Base-by-base conservation (phyloP, 768 basidiomycete genomes). In the Russula foetens region DNA sequence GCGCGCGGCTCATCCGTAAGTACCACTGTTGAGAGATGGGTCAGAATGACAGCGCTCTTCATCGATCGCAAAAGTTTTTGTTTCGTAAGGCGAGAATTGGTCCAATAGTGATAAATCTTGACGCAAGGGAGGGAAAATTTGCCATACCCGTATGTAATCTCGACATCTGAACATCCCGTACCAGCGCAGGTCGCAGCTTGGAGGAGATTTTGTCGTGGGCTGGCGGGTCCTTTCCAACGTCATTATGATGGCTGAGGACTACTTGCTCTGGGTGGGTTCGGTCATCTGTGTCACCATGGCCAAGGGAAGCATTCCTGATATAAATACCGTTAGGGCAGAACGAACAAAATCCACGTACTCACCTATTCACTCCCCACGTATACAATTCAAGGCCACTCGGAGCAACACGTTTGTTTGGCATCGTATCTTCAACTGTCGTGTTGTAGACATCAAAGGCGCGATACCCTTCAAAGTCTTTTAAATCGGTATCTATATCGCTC, bases 361-460 rank as follows among this genome's bases (percentile, higher is more conserved):
- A 59, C 64, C 69, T 60, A 60, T 96, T 97, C 12, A 80, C 75
- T 38, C 95, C 94, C 94, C 93, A 97, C 5, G 88, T 92, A 66
- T 83, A 87, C 11, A 98, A 72, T 48, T 95, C 91, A 1, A 80
- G 67, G 43, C 60, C 71, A 51, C 63, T 68, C 11, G 66, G 14
- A 24, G 21, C 9, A 17, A 7, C 41, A 28, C 26, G 28, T n/a
- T 45, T 48, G 17, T 33, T 48, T 35, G 65, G 63, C 56, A 60
- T 64, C 9, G 65, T 64, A 39, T 61, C 29, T 23, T 66, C 50
- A 12, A 66, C 53, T 17, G 65, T 66, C 1, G 65, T 58, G 69
- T 98, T 98, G 74, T 92, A 97, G 35, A 98, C 73, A 69, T 98
- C 95, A 63, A 92, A 92, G 0, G 93, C 85, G 0, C 92, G 92